phyloP scores from a whole-genome alignment of 2,329 filamentous ascomycete genomes.

The Venturia pyrina region DNA sequence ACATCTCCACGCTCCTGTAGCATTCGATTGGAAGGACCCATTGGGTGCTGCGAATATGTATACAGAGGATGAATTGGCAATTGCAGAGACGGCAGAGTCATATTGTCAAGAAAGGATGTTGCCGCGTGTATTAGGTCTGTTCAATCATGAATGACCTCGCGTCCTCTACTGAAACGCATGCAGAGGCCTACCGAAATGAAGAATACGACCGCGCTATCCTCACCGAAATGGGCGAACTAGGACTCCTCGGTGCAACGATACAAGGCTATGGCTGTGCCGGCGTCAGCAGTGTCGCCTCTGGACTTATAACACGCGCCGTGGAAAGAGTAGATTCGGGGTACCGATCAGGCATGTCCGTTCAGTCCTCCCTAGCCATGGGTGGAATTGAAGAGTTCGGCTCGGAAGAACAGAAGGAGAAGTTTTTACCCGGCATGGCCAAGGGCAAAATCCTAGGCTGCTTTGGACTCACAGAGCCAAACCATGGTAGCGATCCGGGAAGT shows the following conservation, averaged over 20 bases:
- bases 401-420: slow-evolving; percentile 78
- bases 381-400: slow-evolving; percentile 81
- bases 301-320: slow-evolving; percentile 80
- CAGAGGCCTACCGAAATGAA: slow-evolving; percentile 80
- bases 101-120: slow-evolving; percentile 88
- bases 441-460: slow-evolving; percentile 78
- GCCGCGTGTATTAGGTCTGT: slow-evolving; percentile 71
- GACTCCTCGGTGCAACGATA: slow-evolving; percentile 78
- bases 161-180: slow-evolving; percentile 13
- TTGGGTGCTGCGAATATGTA: slow-evolving; percentile 63
- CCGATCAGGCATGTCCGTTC: slow-evolving; percentile 85
- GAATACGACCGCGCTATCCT: slow-evolving; percentile 78
- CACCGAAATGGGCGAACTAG: slow-evolving; percentile 84
- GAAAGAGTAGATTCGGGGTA: slow-evolving; percentile 89
- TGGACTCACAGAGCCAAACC: slow-evolving; percentile 84
- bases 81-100: slow-evolving; percentile 79
- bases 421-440: slow-evolving; percentile 70
- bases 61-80: slow-evolving; percentile 84
- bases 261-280: slow-evolving; percentile 83
- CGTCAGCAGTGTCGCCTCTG: slow-evolving; percentile 78
- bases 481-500: slow-evolving; percentile 81
- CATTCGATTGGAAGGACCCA: slow-evolving; percentile 89
- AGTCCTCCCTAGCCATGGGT: slow-evolving; percentile 88
- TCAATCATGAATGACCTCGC: neutral
- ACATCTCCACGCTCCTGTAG: slow-evolving; percentile 11